phyloP scores from a whole-genome alignment of 495 filamentous ascomycete genomes.

The Podospora sp. region DNA sequence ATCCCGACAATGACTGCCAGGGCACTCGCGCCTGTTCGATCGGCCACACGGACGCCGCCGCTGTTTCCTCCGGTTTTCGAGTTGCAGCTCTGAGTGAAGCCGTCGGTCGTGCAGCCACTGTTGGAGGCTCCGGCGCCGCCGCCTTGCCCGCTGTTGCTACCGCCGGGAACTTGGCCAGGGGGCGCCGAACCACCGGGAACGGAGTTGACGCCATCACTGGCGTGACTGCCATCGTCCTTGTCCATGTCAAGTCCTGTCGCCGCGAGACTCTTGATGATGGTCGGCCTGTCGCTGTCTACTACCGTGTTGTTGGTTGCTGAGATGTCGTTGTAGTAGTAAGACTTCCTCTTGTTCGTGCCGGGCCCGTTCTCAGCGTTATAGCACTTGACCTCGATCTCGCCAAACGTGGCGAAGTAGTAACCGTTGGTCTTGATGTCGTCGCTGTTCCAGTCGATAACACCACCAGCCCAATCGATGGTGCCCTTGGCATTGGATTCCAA shows the following conservation, averaged over 20 bases:
- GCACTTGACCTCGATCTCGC: constrained; percentile 79
- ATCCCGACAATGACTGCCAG: constrained; percentile 55
- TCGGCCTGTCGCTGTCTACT: constrained; percentile 70
- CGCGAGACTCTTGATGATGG: constrained; percentile 76
- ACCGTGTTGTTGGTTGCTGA: constrained; percentile 74
- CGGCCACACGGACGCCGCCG: constrained; percentile 39
- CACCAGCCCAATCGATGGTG: constrained; percentile 91
- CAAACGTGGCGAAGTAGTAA: constrained; percentile 86
- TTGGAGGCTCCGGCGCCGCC: constrained; percentile 22
- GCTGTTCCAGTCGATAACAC: constrained; percentile 83
- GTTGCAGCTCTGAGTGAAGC: constrained; percentile 43
- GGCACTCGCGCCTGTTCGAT: constrained; percentile 47
- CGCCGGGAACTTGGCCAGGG: constrained; percentile 32
- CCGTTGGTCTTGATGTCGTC: constrained; percentile 77
- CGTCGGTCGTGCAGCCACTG: constrained; percentile 29
- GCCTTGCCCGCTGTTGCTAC: constrained; percentile 15
- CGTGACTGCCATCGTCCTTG: constrained; percentile 40
- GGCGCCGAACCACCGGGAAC: constrained; percentile 42
- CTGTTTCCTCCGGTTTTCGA: constrained; percentile 11
- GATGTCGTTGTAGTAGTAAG: constrained; percentile 73
- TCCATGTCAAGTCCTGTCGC: constrained; percentile 77
- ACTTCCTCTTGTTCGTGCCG: constrained; percentile 62
- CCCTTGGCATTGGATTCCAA: constrained; percentile 74
- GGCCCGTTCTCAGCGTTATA: constrained; percentile 66
- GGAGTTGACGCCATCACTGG: constrained; percentile 31